Conservation (phyloP, 371 early-diverging fungal species). For the Apophysomyces elegans region DNA sequence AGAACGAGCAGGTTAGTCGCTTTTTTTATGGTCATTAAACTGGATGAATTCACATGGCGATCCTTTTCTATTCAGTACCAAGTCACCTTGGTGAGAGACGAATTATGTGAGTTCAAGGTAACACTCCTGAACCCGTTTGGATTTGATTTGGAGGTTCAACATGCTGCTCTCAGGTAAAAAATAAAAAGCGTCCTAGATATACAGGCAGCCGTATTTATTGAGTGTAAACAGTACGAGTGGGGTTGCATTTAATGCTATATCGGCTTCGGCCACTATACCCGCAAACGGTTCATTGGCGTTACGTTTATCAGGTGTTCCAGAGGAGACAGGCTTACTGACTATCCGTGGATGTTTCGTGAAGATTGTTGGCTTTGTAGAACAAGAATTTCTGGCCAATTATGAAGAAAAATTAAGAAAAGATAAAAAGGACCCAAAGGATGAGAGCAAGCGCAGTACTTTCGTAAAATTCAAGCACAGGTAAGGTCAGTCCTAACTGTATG, state of each 20-base stretch:
- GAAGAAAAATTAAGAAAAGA: constrained; percentile 33
- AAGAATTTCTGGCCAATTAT: constrained; percentile 65
- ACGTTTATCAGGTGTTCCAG: constrained; percentile 67
- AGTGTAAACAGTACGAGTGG: constrained; percentile 59
- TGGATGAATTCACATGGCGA: too few relatives aligned
- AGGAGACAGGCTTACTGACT: constrained; percentile 59
- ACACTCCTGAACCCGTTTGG: constrained; percentile 78
- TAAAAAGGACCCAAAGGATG: constrained; percentile 48
- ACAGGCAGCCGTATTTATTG: background rate
- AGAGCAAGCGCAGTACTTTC: constrained; percentile 44
- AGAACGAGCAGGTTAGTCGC: constrained; percentile 36
- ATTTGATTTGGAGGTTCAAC: constrained; percentile 78
- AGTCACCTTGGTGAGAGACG: constrained; percentile 63
- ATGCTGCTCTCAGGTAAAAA: constrained; percentile 61
- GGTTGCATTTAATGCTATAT: constrained; percentile 60
- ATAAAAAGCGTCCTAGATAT: too few relatives aligned
- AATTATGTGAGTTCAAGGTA: constrained; percentile 71
- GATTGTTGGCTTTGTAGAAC: constrained; percentile 74
- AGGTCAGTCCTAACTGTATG: background rate
- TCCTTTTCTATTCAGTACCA: constrained; percentile 26
- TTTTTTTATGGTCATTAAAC: too few relatives aligned
- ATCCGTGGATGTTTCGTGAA: constrained; percentile 73
- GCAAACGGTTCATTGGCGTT: constrained; percentile 64
- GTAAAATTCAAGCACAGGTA: constrained; percentile 43
- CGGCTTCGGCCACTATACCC: constrained; percentile 66